A percentile compares a stretch with the other conserved stretches of the same genome.
phyloP scores from a whole-genome alignment of 140 eudicot genomes.

The Artemisia princeps region DNA sequence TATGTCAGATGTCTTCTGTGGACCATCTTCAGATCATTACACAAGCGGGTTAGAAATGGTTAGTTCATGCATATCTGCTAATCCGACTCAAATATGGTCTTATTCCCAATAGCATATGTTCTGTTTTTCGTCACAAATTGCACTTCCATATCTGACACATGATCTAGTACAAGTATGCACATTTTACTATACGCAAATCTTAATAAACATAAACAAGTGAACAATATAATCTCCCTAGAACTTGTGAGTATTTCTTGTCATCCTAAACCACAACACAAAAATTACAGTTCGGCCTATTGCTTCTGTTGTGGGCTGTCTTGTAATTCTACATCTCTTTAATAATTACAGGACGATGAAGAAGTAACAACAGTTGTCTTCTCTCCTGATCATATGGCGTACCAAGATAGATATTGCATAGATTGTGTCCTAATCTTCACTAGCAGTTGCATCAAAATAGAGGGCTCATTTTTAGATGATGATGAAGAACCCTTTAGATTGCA shows the following conservation, averaged over 20 bases:
- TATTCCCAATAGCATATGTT: background rate
- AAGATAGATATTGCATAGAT: constrained; percentile 39
- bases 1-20: constrained; percentile 40
- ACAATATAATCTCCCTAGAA: background rate
- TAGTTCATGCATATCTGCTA: constrained; percentile 19
- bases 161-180: background rate
- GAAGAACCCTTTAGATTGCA: constrained; percentile 30
- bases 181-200: background rate
- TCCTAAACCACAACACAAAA: background rate
- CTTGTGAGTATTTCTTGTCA: background rate
- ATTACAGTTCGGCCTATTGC: constrained; percentile 4
- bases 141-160: background rate
- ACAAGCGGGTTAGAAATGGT: constrained; percentile 45
- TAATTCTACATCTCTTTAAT: constrained; percentile 2
- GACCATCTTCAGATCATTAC: constrained; percentile 38
- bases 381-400: constrained; percentile 58
- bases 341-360: constrained; percentile 48
- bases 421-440: constrained; percentile 43
- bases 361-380: constrained; percentile 33
- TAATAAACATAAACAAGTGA: background rate
- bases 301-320: constrained; percentile 4
- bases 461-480: constrained; percentile 31
- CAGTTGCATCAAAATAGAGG: constrained; percentile 39
- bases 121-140: background rate
- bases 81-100: background rate